Conservation (phyloP, 352 stramenopile genomes). For the Peronospora belbahrii region DNA sequence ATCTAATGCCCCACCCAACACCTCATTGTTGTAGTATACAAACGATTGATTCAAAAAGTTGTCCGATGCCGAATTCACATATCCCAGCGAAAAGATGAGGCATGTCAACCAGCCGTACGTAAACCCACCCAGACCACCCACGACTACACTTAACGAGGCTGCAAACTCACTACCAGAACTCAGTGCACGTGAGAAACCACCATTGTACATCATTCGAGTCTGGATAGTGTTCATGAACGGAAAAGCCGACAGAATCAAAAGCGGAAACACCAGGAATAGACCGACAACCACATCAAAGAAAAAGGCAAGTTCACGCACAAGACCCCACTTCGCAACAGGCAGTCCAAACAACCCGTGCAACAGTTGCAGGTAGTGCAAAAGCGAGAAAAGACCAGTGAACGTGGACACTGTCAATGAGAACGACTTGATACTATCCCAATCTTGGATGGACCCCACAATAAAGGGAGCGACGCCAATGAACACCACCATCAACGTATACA, state of each 20-base stretch:
- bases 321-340: constrained; percentile 51
- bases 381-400: constrained; percentile 66
- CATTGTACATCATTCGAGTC: constrained; percentile 89
- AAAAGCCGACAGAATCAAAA: constrained; percentile 72
- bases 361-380: constrained; percentile 71
- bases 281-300: constrained; percentile 84
- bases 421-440: constrained; percentile 62
- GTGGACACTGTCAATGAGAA: constrained; percentile 59
- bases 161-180: constrained; percentile 79
- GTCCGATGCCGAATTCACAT: constrained; percentile 61
- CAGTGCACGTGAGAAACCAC: constrained; percentile 74
- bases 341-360: constrained; percentile 62
- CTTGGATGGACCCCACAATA: constrained; percentile 46
- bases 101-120: constrained; percentile 77
- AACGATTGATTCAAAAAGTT: constrained; percentile 84
- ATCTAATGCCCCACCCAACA: constrained; percentile 37
- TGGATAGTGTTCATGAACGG: constrained; percentile 87
- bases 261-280: constrained; percentile 60
- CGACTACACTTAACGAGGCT: constrained; percentile 66
- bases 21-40: constrained; percentile 67
- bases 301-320: constrained; percentile 74
- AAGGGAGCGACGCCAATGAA: constrained; percentile 50
- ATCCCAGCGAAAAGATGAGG: constrained; percentile 75
- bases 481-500: constrained; percentile 73
- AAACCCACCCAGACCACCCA: constrained; percentile 63